Conservation (phyloP, 2,329 filamentous ascomycete genomes). For the Cercospora canescens region DNA sequence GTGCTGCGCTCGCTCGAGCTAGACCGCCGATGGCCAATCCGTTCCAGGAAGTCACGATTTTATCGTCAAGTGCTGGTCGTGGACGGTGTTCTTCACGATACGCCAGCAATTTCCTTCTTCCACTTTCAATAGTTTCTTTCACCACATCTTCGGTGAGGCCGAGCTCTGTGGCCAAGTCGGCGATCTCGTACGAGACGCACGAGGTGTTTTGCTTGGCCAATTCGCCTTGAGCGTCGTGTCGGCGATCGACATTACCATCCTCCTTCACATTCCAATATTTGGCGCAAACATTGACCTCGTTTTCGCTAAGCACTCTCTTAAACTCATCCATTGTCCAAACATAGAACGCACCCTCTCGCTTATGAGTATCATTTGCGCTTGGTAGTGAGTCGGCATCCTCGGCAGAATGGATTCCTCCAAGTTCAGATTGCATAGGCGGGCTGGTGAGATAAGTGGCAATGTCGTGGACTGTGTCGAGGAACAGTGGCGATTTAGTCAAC, state of each 20-base stretch:
- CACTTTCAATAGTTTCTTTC: conserved; percentile 64
- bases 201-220: conserved; percentile 93
- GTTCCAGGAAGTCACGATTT: conserved; percentile 85
- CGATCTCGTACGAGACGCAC: conserved; percentile 65
- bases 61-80: conserved; percentile 79
- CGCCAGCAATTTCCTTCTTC: conserved; percentile 66
- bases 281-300: conserved; percentile 72
- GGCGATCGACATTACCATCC: conserved; percentile 80
- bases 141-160: conserved; percentile 70
- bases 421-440: conserved; percentile 63
- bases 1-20: conserved; percentile 69
- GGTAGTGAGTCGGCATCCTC: conserved; percentile 88
- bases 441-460: conserved; percentile 83
- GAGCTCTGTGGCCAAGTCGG: conserved; percentile 73
- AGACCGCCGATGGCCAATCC: conserved; percentile 83
- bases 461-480: conserved; percentile 76
- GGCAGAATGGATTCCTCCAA: conserved; percentile 80
- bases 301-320: conserved; percentile 68
- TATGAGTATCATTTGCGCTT: conserved; percentile 71
- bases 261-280: conserved; percentile 81
- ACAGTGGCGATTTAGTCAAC: conserved; percentile 65
- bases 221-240: conserved; percentile 87
- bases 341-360: conserved; percentile 90
- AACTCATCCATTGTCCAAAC: conserved; percentile 91
- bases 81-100: conserved; percentile 74